Percentiles rank a stretch among this genome's conserved stretches.
phyloP scores from a whole-genome alignment of 1,139 yeast genomes.

The Zygosaccharomyces pseudobailii region DNA sequence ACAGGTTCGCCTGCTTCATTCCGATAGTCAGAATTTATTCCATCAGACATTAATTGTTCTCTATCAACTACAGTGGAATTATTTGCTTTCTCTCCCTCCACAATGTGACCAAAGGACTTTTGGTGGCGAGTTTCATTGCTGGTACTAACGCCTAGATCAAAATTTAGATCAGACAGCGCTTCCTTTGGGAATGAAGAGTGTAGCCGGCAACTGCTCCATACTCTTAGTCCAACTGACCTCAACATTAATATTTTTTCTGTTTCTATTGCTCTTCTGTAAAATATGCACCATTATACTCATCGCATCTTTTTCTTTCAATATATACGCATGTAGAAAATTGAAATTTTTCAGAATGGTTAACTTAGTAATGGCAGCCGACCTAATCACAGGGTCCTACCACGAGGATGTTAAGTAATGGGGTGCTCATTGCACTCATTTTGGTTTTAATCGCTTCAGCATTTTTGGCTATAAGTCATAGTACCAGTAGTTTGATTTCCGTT shows the following conservation, averaged over 20 bases:
- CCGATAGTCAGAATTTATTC: conserved; percentile 29
- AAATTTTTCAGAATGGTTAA: conserved; percentile 7
- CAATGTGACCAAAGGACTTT: conserved; percentile 44
- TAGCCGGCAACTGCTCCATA: not conserved
- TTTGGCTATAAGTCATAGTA: conserved; percentile 25
- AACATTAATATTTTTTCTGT: conserved; percentile 4
- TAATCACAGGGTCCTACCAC: not conserved
- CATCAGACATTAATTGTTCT: conserved; percentile 35
- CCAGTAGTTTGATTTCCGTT: conserved; percentile 25
- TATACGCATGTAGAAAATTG: conserved; percentile 1
- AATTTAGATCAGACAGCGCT: conserved; percentile 3
- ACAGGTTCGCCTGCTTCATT: conserved; percentile 22
- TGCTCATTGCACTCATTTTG: conserved; percentile 21
- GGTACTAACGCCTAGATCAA: not conserved
- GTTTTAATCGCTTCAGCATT: conserved; percentile 24
- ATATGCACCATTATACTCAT: conserved; percentile 1
- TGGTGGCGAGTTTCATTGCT: conserved; percentile 9
- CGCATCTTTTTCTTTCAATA: not conserved
- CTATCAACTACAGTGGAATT: conserved; percentile 35
- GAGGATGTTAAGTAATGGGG: conserved; percentile 12
- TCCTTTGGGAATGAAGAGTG: conserved; percentile 6
- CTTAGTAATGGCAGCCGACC: not conserved
- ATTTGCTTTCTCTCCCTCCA: conserved; percentile 38
- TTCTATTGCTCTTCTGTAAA: not conserved
- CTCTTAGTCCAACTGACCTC: conserved; percentile 4